phyloP scores from a whole-genome alignment of 179 eudicot genomes.

The Actinidia arguta region DNA sequence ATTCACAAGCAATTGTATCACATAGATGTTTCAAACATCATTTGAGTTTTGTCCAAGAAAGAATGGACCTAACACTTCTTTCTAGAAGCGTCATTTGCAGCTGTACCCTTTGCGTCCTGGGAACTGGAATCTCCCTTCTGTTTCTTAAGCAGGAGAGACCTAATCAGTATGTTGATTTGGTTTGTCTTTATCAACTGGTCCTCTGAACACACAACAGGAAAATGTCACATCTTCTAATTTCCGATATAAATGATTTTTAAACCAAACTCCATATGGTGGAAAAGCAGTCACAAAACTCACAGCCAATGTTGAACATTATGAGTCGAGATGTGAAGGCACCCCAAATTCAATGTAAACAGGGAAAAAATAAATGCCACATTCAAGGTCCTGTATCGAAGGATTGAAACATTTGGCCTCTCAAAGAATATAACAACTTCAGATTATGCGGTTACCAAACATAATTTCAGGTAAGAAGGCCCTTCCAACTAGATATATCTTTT shows the following conservation, averaged over 20 bases:
- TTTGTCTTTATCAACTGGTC: slow-evolving; percentile 83
- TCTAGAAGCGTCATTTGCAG: slow-evolving; percentile 57
- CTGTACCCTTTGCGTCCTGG: slow-evolving; percentile 43
- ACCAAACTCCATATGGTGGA: background rate
- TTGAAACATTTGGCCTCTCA: no score
- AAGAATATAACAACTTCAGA: background rate
- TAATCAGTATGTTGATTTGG: slow-evolving; percentile 77
- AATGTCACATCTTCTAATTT: slow-evolving; percentile 10
- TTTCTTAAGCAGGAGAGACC: slow-evolving; percentile 81
- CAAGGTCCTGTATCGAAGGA: no score
- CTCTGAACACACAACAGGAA: slow-evolving; percentile 45
- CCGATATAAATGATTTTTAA: background rate
- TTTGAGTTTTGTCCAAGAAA: background rate
- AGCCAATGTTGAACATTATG: no score
- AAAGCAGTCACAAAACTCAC: background rate
- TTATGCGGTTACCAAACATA: background rate
- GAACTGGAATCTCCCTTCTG: slow-evolving; percentile 50
- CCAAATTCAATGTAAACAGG: no score
- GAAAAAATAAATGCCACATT: no score
- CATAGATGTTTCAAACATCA: no score
- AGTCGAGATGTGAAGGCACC: no score
- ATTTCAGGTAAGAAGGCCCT: no score
- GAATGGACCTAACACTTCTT: slow-evolving; percentile 53
- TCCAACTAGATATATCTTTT: no score
- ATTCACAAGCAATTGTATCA: background rate